Conservation (phyloP, 306 rosid genomes). For the Malus sieversii region DNA sequence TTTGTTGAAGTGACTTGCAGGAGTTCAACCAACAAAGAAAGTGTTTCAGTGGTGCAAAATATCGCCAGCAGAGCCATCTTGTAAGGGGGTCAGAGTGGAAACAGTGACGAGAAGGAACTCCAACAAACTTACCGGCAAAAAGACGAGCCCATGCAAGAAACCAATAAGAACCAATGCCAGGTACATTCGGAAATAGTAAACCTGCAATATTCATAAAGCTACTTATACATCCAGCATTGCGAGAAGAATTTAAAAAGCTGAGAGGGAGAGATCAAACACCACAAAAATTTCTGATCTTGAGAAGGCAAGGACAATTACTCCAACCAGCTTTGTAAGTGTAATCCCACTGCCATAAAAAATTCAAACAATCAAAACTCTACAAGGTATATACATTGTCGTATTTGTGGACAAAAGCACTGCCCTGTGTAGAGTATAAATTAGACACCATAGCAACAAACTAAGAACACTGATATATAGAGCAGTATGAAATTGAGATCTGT, state of each 20-base stretch:
- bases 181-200: conserved; percentile 96
- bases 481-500: background rate
- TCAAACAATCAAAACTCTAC: conserved; percentile 2
- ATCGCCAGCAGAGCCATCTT: background rate
- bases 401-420: background rate
- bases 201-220: conserved; percentile 47
- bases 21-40: background rate
- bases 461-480: background rate
- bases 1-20: background rate
- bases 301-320: conserved; percentile 84
- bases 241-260: conserved; percentile 4
- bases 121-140: conserved; percentile 77
- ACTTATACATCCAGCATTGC: conserved; percentile 7
- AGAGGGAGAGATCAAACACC: conserved; percentile 42
- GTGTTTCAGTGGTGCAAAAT: background rate
- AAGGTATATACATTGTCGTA: background rate
- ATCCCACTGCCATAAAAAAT: conserved; percentile 63
- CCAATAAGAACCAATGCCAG: conserved; percentile 89
- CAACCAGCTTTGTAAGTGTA: conserved; percentile 88
- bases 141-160: conserved; percentile 92
- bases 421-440: background rate
- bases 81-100: background rate
- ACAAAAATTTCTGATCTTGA: conserved; percentile 91
- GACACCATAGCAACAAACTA: too few relatives aligned
- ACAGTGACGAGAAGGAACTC: background rate